phyloP scores from a whole-genome alignment of 306 rosid species.

The Elaeagnus macrophylla region DNA sequence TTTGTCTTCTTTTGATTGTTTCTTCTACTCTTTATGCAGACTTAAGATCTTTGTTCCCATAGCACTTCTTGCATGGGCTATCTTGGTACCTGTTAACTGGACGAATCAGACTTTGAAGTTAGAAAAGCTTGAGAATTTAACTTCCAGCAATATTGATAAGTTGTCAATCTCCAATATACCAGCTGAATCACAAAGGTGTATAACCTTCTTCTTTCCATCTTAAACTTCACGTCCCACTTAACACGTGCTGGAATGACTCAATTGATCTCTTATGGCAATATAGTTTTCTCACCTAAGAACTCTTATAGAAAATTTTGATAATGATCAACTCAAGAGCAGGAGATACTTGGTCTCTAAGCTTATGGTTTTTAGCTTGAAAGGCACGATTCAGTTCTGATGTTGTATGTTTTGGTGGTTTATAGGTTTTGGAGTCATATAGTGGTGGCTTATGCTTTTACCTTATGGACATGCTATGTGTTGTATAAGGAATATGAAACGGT shows the following conservation, averaged over 20 bases:
- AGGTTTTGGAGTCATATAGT: conserved; percentile 84
- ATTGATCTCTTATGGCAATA: neutral
- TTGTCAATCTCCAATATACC: conserved; percentile 69
- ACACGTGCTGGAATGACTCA: too few relatives aligned
- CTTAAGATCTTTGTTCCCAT: conserved; percentile 94
- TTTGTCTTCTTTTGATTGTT: neutral
- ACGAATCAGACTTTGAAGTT: conserved; percentile 36
- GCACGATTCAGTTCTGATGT: too few relatives aligned
- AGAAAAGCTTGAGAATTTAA: conserved; percentile 27
- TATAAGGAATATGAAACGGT: conserved; percentile 66
- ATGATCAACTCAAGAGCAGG: too few relatives aligned
- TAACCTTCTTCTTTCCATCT: conserved; percentile 11
- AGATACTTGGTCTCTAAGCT: too few relatives aligned
- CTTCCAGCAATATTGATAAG: conserved; percentile 79
- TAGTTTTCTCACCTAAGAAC: too few relatives aligned
- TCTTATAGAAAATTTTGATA: too few relatives aligned
- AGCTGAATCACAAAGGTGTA: conserved; percentile 53
- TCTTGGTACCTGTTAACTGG: conserved; percentile 77
- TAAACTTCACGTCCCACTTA: too few relatives aligned
- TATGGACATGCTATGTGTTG: conserved; percentile 81
- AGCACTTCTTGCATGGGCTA: conserved; percentile 67
- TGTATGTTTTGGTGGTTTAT: conserved; percentile 7
- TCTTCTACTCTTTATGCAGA: conserved; percentile 34
- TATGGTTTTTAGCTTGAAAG: too few relatives aligned
- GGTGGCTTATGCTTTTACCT: conserved; percentile 72